phyloP scores from a whole-genome alignment of 2,329 filamentous ascomycete genomes.

The Botrytis elliptica region DNA sequence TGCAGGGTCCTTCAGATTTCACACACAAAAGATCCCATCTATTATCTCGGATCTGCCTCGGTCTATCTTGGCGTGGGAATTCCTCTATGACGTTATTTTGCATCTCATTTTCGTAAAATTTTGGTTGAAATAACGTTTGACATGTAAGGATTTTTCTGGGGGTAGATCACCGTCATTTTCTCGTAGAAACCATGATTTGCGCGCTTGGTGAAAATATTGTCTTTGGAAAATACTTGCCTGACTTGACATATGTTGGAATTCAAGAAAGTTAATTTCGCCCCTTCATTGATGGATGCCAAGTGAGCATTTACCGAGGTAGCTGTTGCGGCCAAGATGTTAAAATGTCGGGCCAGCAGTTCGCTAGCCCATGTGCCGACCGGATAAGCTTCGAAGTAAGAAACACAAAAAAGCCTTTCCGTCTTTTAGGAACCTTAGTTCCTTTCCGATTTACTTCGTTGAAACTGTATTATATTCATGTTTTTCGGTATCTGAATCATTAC shows the following conservation, averaged over 20 bases:
- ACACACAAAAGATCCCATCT: slow-evolving; percentile 12
- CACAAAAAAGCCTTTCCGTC: neutral
- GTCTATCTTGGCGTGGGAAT: slow-evolving; percentile 12
- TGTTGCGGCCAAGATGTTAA: neutral
- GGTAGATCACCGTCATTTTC: slow-evolving; percentile 6
- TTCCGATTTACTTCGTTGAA: neutral
- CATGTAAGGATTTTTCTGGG: slow-evolving; percentile 5
- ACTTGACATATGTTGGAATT: slow-evolving; percentile 5
- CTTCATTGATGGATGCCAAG: neutral
- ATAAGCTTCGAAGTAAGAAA: neutral
- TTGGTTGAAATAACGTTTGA: neutral
- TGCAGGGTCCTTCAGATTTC: slow-evolving; percentile 18
- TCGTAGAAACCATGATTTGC: slow-evolving; percentile 3
- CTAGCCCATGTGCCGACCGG: neutral
- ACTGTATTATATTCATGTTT: neutral
- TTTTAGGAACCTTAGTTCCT: neutral
- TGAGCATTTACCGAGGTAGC: neutral
- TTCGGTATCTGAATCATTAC: neutral
- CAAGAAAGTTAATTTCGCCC: neutral
- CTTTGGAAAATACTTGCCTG: neutral
- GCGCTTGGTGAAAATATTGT: slow-evolving; percentile 2
- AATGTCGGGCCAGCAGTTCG: slow-evolving; percentile 1
- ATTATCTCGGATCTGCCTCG: slow-evolving; percentile 18
- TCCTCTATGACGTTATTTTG: slow-evolving; percentile 16
- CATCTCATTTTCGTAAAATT: neutral